Evolutionary conservation across 2,329 filamentous ascomycete genomes (phyloP), one percentile per base, ranked within the genome.

Genomic region (Fusarium clavum): DNA sequence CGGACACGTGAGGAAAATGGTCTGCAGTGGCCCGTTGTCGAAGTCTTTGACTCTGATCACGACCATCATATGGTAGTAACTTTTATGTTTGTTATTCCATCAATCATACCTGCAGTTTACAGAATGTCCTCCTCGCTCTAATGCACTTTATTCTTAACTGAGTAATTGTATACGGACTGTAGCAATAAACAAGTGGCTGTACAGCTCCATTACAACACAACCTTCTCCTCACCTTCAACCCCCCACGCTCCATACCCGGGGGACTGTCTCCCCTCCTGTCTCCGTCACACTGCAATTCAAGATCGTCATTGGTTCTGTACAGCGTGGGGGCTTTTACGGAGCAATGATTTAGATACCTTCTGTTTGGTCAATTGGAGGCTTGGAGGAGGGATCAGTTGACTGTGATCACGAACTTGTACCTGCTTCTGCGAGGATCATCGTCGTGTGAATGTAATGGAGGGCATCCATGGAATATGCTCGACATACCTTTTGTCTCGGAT

Each of bases 331-430:
- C 60, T 60, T 12, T 16, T 41, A 20, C 32, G 14, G 20, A 16
- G 27, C 47, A 38, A 38, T 51, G 43, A 54, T 58, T 49, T 54
- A 49, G 22, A 46, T 13, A 8, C 41, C 56, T 52, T 57, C 30
- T 52, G 54, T 29, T 46, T 61, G 48, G 60, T 32, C 62, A 29
- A 63, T 65, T 66, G 63, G 63, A 44, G 61, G 57, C 48, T 54
- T 63, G 20, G 32, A 47, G 27, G 43, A 34, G 59, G 49, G 57
- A 71, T 74, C 72, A 74, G 70, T 46, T 60, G 72, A 74, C 72
- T 62, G 60, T 64, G 70, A 64, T 71, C 62, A 69, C 53, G 58
- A 54, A 70, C 55, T 25, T 60, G 72, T 74, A 74, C 72, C 72
- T 74, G 72, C 72, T 74, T 74, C 47, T 64, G 57, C 47, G 52